Evolutionary conservation across 2,329 filamentous ascomycete genomes (phyloP).

Genomic region (Fusarium pseudonygamai): DNA sequence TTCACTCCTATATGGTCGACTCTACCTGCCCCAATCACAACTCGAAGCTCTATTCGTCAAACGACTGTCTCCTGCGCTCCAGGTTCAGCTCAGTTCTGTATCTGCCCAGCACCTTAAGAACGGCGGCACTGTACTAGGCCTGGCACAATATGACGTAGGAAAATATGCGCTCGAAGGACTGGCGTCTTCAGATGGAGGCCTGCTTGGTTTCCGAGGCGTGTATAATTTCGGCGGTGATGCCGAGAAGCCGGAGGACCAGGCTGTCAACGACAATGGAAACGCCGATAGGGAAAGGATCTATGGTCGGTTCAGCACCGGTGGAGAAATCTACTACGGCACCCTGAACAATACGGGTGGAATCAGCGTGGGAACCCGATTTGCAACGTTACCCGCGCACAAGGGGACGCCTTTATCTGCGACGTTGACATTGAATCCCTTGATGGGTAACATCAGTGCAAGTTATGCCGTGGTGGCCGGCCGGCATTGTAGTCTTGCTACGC

Average conservation of each 20-base stretch:
- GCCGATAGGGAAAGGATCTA: slow-evolving; percentile 69
- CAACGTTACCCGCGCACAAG: slow-evolving; percentile 80
- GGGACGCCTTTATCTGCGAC: slow-evolving; percentile 95
- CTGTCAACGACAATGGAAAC: slow-evolving; percentile 33
- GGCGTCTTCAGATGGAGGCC: slow-evolving; percentile 89
- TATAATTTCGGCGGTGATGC: slow-evolving; percentile 93
- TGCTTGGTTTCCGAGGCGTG: slow-evolving; percentile 86
- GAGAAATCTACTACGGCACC: slow-evolving; percentile 94
- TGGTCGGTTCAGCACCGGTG: slow-evolving; percentile 89
- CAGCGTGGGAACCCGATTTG: slow-evolving; percentile 88
- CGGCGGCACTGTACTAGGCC: slow-evolving; percentile 77
- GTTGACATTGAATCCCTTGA: slow-evolving; percentile 90
- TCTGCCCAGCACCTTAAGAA: slow-evolving; percentile 76
- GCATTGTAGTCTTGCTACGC: slow-evolving; percentile 85
- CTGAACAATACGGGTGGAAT: slow-evolving; percentile 94
- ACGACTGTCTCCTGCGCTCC: slow-evolving; percentile 78
- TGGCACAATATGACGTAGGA: slow-evolving; percentile 84
- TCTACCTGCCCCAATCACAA: slow-evolving; percentile 85
- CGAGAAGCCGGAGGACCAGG: slow-evolving; percentile 41
- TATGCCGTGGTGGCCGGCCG: slow-evolving; percentile 90
- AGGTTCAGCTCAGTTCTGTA: slow-evolving; percentile 82
- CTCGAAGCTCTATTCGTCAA: slow-evolving; percentile 88
- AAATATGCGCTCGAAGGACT: slow-evolving; percentile 91
- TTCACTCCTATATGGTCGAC: slow-evolving; percentile 76
- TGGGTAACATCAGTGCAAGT: slow-evolving; percentile 90